Base-by-base conservation (phyloP, 2,329 filamentous ascomycete genomes). In the Byssoonygena ceratinophila region DNA sequence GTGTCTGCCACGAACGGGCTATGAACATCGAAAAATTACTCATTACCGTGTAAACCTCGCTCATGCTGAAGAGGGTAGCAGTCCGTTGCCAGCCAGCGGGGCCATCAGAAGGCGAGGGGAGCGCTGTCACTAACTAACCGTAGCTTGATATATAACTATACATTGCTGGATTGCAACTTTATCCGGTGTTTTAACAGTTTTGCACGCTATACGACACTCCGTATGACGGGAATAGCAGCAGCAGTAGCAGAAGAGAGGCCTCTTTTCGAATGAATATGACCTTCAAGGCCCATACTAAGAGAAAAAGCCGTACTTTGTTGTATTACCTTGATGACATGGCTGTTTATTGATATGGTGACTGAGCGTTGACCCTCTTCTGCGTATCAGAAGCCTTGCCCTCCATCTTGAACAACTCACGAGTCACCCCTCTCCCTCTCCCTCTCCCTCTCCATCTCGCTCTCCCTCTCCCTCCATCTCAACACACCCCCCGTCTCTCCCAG, bases 391-490 rank as follows among this genome's bases (percentile, higher is more conserved):
- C 40, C 40, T 40, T 20, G 16, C 23, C 20, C 23, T 29, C 29
- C 29, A 39, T 41, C 47, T 20, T 47, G 46, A 29, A 54, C 46
- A 49, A 49, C 52, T 54, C 46, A 54, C 46, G 44, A 49, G 46
- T 54, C 46, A 50, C 45, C 52, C 46, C 18, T 45, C 52, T 49
- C 45, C 16, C 46, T 41, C 34, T 9, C 37, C 8, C 16, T 11
- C 46, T 16, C 37, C 23, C 18, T 43, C 40, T 40, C 34, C 11
- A 14, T 25, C 25, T 3, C 31, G 8, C 31, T 11, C 27, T 11
- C 27, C 27, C 34, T n/a, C 34, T n/a, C 34, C 34, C 34, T 12
- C 34, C 34, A 37, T 39, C 36, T 20, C n/a, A 6, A 4, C 11
- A 4, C 14, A 12, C 32, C 4, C 23, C 12, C n/a, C 7, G 5